Evolutionary conservation across 495 filamentous ascomycete genomes (phyloP).

Genomic region (Saxophila tyrrhenica): DNA sequence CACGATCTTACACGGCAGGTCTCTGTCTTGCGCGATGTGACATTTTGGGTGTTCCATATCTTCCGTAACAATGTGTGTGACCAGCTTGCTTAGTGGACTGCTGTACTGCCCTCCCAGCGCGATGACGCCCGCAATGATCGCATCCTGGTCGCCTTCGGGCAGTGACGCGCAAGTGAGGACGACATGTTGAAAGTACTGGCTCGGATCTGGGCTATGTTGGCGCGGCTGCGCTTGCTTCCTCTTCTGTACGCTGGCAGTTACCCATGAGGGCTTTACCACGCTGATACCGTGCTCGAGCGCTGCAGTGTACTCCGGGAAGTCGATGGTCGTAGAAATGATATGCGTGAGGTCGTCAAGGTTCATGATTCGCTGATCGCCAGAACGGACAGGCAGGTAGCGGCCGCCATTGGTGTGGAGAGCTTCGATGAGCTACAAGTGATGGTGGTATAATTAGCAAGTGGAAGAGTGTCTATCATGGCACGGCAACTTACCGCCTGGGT

Average conservation of each 20-base stretch:
- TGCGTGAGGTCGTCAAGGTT: constrained; percentile 50
- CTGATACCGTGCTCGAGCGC: constrained; percentile 62
- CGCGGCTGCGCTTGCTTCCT: constrained; percentile 62
- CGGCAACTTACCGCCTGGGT: constrained; percentile 1
- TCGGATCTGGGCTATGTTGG: constrained; percentile 80
- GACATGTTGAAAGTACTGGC: constrained; percentile 77
- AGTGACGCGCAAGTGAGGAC: constrained; percentile 68
- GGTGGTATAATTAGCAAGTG: too few species aligned
- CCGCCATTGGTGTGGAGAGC: too few species aligned
- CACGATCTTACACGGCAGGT: constrained; percentile 66
- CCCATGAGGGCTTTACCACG: constrained; percentile 78
- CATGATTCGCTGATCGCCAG: too few species aligned
- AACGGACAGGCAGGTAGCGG: too few species aligned
- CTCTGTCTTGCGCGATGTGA: constrained; percentile 47
- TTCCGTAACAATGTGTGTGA: constrained; percentile 84
- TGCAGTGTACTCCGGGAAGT: constrained; percentile 72
- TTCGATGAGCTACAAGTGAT: too few species aligned
- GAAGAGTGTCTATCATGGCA: too few species aligned
- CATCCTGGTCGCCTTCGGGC: constrained; percentile 79
- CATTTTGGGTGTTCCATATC: constrained; percentile 66
- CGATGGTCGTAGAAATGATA: constrained; percentile 70
- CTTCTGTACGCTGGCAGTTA: constrained; percentile 54
- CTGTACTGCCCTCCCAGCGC: constrained; percentile 81
- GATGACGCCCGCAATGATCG: constrained; percentile 78
- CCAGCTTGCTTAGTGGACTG: constrained; percentile 51